These are phyloP conservation scores for Diacronema lutheri DNA, from an alignment of 78 protist species.

Conservation along the genomic window DNA sequence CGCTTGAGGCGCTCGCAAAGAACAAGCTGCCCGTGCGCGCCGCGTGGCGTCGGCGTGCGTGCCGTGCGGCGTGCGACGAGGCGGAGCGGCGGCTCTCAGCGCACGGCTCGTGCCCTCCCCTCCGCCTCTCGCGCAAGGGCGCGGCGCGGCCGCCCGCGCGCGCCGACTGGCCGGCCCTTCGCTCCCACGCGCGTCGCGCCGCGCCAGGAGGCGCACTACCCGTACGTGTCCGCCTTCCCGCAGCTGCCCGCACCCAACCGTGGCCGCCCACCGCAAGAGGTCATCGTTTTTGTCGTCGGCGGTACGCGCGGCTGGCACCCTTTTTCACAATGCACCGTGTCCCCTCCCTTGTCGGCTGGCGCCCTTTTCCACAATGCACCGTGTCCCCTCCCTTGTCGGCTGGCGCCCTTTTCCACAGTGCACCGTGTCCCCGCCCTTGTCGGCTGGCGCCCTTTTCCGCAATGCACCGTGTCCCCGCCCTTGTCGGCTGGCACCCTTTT, in stretches of 20 bases:
- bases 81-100: no score
- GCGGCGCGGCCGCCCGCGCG: not conserved
- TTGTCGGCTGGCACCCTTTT: no score
- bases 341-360: no score
- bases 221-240: slow-evolving; percentile 18
- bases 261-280: not conserved
- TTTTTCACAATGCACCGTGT: no score
- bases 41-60: no score
- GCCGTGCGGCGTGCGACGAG: not conserved
- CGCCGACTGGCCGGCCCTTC: not conserved
- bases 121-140: not conserved
- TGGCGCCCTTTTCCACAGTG: no score
- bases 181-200: not conserved
- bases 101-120: no score
- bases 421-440: no score
- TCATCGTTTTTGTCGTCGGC: not conserved
- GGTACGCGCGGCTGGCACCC: not conserved
- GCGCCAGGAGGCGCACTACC: slow-evolving; percentile 28
- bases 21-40: slow-evolving; percentile 43
- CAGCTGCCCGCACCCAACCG: not conserved
- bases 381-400: no score
- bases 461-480: no score
- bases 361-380: no score
- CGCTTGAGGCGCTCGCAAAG: slow-evolving; percentile 54
- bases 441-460: no score